Conservation (phyloP, 2,329 filamentous ascomycete genomes). For the Tolypocladium album region DNA sequence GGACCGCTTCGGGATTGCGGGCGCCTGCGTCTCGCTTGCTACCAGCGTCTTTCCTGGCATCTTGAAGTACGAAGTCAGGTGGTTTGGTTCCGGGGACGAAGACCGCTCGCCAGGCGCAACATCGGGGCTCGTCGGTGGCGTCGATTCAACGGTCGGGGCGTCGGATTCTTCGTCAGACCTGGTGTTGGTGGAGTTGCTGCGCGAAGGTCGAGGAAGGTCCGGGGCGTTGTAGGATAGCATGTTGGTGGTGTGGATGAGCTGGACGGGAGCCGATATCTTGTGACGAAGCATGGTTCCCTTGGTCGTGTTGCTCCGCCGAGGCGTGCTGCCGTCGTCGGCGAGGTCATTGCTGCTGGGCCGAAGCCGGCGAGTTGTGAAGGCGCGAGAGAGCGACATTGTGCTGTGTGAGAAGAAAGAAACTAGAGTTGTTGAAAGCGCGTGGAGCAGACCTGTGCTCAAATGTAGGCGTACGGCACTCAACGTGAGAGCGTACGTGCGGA, state of each 20-base stretch:
- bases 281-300: constrained; percentile 40
- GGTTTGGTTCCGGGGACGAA: constrained; percentile 51
- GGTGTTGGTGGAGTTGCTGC: constrained; percentile 39
- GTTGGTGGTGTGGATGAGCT: constrained; percentile 89
- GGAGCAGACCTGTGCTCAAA: neutral
- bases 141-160: constrained; percentile 41
- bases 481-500: neutral
- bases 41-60: constrained; percentile 35
- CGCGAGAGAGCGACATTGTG: constrained; percentile 51
- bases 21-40: constrained; percentile 25
- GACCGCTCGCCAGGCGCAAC: constrained; percentile 43
- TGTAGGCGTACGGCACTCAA: neutral
- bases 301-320: constrained; percentile 39
- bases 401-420: constrained; percentile 2
- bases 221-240: constrained; percentile 93
- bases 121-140: constrained; percentile 60
- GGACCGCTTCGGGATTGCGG: constrained; percentile 62
- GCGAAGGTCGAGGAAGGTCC: constrained; percentile 52
- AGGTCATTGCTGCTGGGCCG: constrained; percentile 38
- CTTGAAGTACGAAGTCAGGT: constrained; percentile 56
- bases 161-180: constrained; percentile 67
- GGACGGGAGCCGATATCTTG: constrained; percentile 80
- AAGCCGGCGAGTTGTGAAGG: constrained; percentile 59
- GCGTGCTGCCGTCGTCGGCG: constrained; percentile 27
- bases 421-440: neutral